These are phyloP conservation scores for Lolium rigidum DNA, from an alignment of 176 grass and related monocot genomes.

Conservation along the genomic window DNA sequence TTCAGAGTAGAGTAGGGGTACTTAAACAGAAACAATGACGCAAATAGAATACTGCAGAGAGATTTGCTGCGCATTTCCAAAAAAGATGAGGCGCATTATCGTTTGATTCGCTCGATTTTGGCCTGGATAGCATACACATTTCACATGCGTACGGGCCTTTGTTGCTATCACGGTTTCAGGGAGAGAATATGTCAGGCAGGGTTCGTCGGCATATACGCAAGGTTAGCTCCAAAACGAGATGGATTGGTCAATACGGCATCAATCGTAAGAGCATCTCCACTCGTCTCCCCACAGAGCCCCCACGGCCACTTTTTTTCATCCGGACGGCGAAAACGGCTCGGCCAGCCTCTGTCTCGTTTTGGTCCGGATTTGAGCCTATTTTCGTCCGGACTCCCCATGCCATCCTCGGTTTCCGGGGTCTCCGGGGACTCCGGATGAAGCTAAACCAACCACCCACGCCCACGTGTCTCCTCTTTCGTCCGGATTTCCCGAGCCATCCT, in stretches of 20 bases:
- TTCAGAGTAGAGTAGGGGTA: background rate
- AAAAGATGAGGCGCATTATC: background rate
- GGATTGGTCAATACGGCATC: slow-evolving; percentile 61
- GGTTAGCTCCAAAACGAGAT: slow-evolving; percentile 38
- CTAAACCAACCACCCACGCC: too few species aligned
- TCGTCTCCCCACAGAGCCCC: too few species aligned
- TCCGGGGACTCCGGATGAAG: too few species aligned
- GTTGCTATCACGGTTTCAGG: background rate
- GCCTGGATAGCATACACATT: slow-evolving; percentile 16
- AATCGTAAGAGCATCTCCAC: too few species aligned
- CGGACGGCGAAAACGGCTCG: too few species aligned
- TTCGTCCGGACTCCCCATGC: too few species aligned
- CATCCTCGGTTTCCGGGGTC: too few species aligned
- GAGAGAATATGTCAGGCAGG: slow-evolving; percentile 27
- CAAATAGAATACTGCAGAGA: background rate
- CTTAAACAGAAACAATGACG: background rate
- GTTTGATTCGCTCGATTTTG: slow-evolving; percentile 24
- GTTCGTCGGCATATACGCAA: slow-evolving; percentile 31
- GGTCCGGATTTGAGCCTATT: too few species aligned
- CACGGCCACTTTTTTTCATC: too few species aligned
- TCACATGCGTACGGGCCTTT: slow-evolving; percentile 44
- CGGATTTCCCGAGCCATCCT: too few species aligned
- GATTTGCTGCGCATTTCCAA: background rate
- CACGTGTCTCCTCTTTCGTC: too few species aligned
- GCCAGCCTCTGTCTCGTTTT: too few species aligned